These are phyloP conservation scores for Aspergillus puulaauensis DNA, from an alignment of 2,329 filamentous ascomycete species.

Conservation along the genomic window DNA sequence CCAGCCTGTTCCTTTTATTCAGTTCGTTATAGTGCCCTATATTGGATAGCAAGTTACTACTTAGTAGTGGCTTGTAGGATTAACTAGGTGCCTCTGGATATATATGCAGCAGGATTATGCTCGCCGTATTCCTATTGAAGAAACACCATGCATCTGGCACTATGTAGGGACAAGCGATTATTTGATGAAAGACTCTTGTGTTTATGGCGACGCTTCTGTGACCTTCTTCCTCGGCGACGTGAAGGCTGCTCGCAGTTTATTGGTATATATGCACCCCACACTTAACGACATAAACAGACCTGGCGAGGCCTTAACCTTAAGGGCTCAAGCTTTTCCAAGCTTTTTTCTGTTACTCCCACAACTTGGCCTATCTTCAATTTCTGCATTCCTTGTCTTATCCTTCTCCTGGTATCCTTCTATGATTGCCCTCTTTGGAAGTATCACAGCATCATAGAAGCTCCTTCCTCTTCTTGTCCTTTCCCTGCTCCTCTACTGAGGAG, in stretches of 20 bases:
- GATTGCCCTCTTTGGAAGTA: slow-evolving; percentile 1
- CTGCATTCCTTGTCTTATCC: not conserved
- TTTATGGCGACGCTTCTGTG: not conserved
- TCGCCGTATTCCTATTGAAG: not conserved
- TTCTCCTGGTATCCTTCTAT: not conserved
- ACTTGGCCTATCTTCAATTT: not conserved
- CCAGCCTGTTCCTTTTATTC: not conserved
- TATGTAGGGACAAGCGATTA: too few relatives aligned
- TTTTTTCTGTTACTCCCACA: not conserved
- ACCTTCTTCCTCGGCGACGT: too few relatives aligned
- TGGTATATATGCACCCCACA: not conserved
- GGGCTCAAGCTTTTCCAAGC: not conserved
- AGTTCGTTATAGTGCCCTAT: not conserved
- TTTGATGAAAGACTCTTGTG: not conserved
- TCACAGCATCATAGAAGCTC: not conserved
- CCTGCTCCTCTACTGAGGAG: not conserved
- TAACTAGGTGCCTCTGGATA: not conserved
- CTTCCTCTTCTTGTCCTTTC: slow-evolving; percentile 8
- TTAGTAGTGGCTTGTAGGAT: not conserved
- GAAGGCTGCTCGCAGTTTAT: too few relatives aligned
- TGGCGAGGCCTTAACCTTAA: too few relatives aligned
- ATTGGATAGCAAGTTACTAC: not conserved
- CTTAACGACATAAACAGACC: too few relatives aligned
- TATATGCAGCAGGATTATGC: not conserved
- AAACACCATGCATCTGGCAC: not conserved